A percentile compares a stretch with the other conserved stretches of the same genome.
Evolutionary conservation across 371 early-diverging fungal species (phyloP).

Genomic region (Blakeslea trispora): DNA sequence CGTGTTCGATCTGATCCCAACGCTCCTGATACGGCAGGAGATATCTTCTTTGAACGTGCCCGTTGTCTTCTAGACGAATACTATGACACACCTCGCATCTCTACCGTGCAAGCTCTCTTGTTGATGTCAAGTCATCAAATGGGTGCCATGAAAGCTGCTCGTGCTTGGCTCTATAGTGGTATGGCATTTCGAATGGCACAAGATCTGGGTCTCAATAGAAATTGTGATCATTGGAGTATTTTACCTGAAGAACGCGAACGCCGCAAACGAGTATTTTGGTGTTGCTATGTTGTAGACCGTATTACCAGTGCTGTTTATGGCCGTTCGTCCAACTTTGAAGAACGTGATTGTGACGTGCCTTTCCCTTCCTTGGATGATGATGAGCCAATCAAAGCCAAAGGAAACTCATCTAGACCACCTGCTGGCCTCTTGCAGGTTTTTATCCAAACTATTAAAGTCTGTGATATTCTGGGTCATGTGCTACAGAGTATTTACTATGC

Average conservation of each 20-base stretch:
- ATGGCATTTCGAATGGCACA: conserved; percentile 58
- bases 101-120: conserved; percentile 61
- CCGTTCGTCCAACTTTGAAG: conserved; percentile 44
- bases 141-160: conserved; percentile 49
- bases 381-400: conserved; percentile 19
- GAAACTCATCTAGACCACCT: conserved; percentile 22
- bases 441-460: conserved; percentile 38
- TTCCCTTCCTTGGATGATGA: conserved; percentile 51
- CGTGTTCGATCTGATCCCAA: conserved; percentile 38
- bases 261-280: conserved; percentile 54
- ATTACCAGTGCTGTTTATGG: conserved; percentile 45
- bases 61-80: conserved; percentile 51
- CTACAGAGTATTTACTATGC: conserved; percentile 46
- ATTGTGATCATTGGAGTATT: conserved; percentile 49
- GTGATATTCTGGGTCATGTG: conserved; percentile 49
- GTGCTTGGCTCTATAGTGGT: conserved; percentile 54
- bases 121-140: conserved; percentile 56
- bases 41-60: conserved; percentile 50
- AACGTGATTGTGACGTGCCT: conserved; percentile 50
- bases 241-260: conserved; percentile 44
- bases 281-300: conserved; percentile 51
- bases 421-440: conserved; percentile 36
- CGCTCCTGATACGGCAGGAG: conserved; percentile 47
- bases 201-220: conserved; percentile 47
- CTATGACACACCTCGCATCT: conserved; percentile 57